Conservation (phyloP, 371 early-diverging fungal genomes). For the Amoeboradix gromovi region DNA sequence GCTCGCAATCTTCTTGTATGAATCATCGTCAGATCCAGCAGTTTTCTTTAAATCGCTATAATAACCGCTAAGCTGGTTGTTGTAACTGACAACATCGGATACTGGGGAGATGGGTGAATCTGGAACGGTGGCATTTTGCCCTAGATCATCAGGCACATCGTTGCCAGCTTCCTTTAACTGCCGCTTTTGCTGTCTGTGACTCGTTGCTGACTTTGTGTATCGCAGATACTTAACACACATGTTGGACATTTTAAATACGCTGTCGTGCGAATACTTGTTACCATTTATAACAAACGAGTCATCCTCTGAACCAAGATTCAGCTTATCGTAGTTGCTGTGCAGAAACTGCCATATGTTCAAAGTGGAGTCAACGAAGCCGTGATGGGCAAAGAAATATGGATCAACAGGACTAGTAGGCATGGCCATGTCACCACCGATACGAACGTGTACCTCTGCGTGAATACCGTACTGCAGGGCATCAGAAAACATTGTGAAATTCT, state of each 20-base stretch:
- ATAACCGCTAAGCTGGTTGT: neutral
- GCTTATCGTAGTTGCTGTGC: neutral
- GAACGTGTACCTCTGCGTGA: neutral
- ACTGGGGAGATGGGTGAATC: neutral
- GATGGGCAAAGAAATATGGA: neutral
- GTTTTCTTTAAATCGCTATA: neutral
- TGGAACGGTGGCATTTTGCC: neutral
- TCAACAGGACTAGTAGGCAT: neutral
- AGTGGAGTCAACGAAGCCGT: neutral
- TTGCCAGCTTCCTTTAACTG: neutral
- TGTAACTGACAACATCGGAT: neutral
- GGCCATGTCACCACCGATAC: neutral
- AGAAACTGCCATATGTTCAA: neutral
- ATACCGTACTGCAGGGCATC: neutral
- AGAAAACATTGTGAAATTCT: neutral
- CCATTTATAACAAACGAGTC: neutral
- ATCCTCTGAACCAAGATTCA: neutral
- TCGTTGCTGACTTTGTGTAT: neutral
- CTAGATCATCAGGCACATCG: neutral
- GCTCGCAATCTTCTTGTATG: neutral
- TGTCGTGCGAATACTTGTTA: neutral
- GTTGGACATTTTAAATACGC: neutral
- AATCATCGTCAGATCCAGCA: neutral
- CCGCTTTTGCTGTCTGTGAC: neutral
- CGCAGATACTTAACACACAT: neutral